Evolutionary conservation across 2,329 filamentous ascomycete species (phyloP).

Genomic region (Curvularia sp.): DNA sequence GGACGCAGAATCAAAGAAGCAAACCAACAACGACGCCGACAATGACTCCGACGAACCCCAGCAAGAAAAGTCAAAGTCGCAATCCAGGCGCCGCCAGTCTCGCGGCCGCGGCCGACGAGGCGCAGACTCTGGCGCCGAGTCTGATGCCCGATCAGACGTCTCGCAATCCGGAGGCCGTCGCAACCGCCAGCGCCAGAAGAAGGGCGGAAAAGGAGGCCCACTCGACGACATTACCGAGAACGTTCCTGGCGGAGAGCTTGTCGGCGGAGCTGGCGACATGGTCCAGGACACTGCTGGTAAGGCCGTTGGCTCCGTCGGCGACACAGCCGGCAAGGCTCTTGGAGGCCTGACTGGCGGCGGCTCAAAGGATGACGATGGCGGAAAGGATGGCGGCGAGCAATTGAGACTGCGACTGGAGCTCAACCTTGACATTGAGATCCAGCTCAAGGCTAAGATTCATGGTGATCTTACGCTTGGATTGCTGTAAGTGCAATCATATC

Average conservation of each 20-base stretch:
- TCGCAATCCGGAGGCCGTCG: slow-evolving; percentile 62
- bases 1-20: slow-evolving; percentile 45
- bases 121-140: slow-evolving; percentile 61
- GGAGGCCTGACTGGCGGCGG: slow-evolving; percentile 56
- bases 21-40: slow-evolving; percentile 45
- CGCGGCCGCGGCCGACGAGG: slow-evolving; percentile 58
- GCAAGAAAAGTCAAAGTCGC: slow-evolving; percentile 53
- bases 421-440: slow-evolving; percentile 68
- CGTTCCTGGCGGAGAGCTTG: slow-evolving; percentile 59
- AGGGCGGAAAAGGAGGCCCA: slow-evolving; percentile 56
- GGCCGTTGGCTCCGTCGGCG: slow-evolving; percentile 56
- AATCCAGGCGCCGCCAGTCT: slow-evolving; percentile 58
- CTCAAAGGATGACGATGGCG: slow-evolving; percentile 42
- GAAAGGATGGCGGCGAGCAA: slow-evolving; percentile 55
- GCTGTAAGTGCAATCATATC: slow-evolving; percentile 50
- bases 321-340: slow-evolving; percentile 53
- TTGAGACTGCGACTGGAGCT: slow-evolving; percentile 65
- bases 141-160: slow-evolving; percentile 61
- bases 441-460: slow-evolving; percentile 70
- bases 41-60: slow-evolving; percentile 56
- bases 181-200: slow-evolving; percentile 61
- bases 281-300: slow-evolving; percentile 64
- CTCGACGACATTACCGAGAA: slow-evolving; percentile 64
- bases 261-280: slow-evolving; percentile 61
- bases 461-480: slow-evolving; percentile 67